A percentile compares a stretch with the other conserved stretches of the same genome.
phyloP scores from a whole-genome alignment of 2,329 filamentous ascomycete species.

The Fusarium euwallaceae region DNA sequence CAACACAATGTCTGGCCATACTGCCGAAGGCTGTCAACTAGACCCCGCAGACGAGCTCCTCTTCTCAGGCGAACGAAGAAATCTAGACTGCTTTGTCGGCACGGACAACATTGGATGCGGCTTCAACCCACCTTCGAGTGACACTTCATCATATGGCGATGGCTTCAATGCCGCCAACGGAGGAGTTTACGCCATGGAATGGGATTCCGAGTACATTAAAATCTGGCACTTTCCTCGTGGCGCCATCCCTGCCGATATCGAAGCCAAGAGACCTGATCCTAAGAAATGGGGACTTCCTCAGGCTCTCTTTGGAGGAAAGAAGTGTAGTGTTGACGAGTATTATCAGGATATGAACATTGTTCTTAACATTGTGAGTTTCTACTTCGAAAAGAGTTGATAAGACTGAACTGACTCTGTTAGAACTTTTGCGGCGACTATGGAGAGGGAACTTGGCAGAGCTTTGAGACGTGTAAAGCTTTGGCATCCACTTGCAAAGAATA shows the following conservation, averaged over 20 bases:
- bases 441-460: constrained; percentile 58
- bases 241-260: constrained; percentile 75
- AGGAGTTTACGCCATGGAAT: constrained; percentile 79
- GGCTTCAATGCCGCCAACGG: constrained; percentile 75
- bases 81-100: constrained; percentile 55
- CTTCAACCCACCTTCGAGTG: constrained; percentile 55
- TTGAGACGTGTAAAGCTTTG: constrained; percentile 55
- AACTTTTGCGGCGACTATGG: constrained; percentile 86
- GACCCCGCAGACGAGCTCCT: constrained; percentile 33
- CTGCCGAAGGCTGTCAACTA: constrained; percentile 54
- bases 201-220: constrained; percentile 76
- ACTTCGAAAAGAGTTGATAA: not conserved
- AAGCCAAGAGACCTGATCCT: constrained; percentile 70
- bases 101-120: constrained; percentile 60
- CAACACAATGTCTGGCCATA: constrained; percentile 75
- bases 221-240: constrained; percentile 83
- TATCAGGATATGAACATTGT: constrained; percentile 80
- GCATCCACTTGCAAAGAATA: constrained; percentile 61
- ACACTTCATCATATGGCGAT: constrained; percentile 68
- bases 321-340: constrained; percentile 74
- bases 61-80: constrained; percentile 46
- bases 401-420: constrained; percentile 43
- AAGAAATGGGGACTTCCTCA: constrained; percentile 75
- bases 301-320: constrained; percentile 74
- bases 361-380: constrained; percentile 70